Conservation (phyloP, 257 asterid species). For the Penstemon davidsonii region DNA sequence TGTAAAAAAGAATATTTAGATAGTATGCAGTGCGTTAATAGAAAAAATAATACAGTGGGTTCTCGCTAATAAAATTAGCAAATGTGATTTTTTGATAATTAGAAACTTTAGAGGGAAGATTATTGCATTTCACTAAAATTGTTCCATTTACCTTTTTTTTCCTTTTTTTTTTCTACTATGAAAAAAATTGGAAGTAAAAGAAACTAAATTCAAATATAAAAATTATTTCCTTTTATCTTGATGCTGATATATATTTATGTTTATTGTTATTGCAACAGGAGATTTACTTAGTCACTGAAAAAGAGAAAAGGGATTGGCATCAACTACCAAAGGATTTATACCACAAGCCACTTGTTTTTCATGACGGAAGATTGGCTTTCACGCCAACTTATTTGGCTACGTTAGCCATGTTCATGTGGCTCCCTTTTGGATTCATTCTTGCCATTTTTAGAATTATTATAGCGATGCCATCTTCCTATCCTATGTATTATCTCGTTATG, state of each 20-base stretch:
- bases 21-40: too few relatives aligned
- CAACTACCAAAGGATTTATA: slow-evolving; percentile 33
- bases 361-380: slow-evolving; percentile 64
- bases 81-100: too few relatives aligned
- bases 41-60: too few relatives aligned
- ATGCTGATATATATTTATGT: not conserved
- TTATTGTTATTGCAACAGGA: too few relatives aligned
- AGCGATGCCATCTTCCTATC: slow-evolving; percentile 31
- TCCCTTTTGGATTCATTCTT: slow-evolving; percentile 46
- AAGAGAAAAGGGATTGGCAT: too few relatives aligned
- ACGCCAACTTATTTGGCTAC: slow-evolving; percentile 41
- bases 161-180: not conserved
- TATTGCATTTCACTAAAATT: not conserved
- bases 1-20: too few relatives aligned
- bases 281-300: too few relatives aligned
- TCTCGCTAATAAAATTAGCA: too few relatives aligned
- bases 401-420: slow-evolving; percentile 52
- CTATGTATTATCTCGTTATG: not conserved
- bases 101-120: too few relatives aligned
- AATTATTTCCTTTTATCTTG: too few relatives aligned
- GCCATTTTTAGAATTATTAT: slow-evolving; percentile 29
- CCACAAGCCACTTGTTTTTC: slow-evolving; percentile 53
- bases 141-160: not conserved
- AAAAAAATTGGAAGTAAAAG: too few relatives aligned
- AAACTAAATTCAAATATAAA: too few relatives aligned